A percentile compares a stretch with the other conserved stretches of the same genome.
phyloP scores from a whole-genome alignment of 129 eudicot genomes.

The Deinandra increscens region DNA sequence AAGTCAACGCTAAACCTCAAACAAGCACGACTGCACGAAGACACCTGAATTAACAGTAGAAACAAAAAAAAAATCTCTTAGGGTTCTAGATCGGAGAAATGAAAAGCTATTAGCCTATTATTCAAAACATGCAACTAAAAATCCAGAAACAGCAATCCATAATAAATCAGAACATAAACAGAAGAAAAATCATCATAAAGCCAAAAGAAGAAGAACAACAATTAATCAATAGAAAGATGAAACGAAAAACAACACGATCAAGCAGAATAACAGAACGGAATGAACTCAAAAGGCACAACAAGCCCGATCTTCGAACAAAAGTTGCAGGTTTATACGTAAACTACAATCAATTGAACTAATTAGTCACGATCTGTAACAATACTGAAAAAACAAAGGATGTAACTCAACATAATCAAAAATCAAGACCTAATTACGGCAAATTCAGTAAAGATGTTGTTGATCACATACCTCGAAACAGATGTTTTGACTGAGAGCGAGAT shows the following conservation, averaged over 20 bases:
- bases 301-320: not conserved
- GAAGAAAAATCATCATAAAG: not conserved
- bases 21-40: constrained; percentile 8
- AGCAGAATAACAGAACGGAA: not conserved
- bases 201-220: not conserved
- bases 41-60: constrained; percentile 13
- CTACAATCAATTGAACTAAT: not conserved
- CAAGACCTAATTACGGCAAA: not conserved
- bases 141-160: not conserved
- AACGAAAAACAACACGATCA: constrained; percentile 10
- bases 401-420: not conserved
- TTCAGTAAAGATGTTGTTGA: not conserved
- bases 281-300: not conserved
- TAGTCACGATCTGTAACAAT: not conserved
- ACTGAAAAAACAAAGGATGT: not conserved
- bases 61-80: not conserved
- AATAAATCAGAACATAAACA: not conserved
- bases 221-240: not conserved
- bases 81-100: constrained; percentile 4
- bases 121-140: constrained; percentile 5
- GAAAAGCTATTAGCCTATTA: not conserved
- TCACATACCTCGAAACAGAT: constrained; percentile 23
- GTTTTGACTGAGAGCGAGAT: not conserved
- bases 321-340: constrained; percentile 12
- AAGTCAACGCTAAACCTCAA: not conserved